Conservation (phyloP, 176 grass and related monocot species). For the Metroxylon sagu region DNA sequence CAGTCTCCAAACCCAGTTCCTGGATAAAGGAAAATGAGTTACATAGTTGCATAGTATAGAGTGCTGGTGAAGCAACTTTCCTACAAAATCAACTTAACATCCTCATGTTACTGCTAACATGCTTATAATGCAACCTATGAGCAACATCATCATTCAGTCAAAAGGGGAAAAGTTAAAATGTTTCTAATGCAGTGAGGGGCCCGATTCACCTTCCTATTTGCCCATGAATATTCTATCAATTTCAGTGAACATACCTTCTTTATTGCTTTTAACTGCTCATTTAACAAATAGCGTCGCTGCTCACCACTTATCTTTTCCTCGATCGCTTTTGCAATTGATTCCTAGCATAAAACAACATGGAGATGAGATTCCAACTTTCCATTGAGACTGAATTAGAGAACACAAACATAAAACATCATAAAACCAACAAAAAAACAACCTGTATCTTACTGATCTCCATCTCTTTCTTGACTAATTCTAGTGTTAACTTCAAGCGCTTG, state of each 20-base stretch:
- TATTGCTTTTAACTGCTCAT: conserved; percentile 97
- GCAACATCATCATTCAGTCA: too few species aligned
- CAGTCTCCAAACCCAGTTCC: conserved; percentile 96
- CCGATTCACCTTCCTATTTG: too few species aligned
- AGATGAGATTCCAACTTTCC: neutral
- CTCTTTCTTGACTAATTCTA: conserved; percentile 96
- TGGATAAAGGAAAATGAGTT: conserved; percentile 19
- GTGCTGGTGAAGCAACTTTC: neutral
- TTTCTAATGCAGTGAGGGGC: too few species aligned
- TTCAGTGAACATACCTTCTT: conserved; percentile 56
- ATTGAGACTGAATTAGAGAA: conserved; percentile 14
- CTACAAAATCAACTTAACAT: conserved; percentile 9
- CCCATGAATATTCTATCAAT: too few species aligned
- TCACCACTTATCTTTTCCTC: conserved; percentile 99
- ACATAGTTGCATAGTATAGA: neutral
- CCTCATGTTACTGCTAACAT: neutral
- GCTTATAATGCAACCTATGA: too few species aligned
- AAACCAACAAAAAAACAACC: conserved; percentile 24
- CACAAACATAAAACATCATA: conserved; percentile 3
- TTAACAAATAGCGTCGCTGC: conserved; percentile 94
- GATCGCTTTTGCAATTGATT: conserved; percentile 99
- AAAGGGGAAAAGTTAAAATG: too few species aligned
- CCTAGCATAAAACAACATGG: conserved; percentile 32
- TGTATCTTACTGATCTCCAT: conserved; percentile 98
- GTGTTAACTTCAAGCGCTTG: conserved; percentile 86